These are phyloP conservation scores for Schizochytrium sp. DNA, from an alignment of 108 stramenopile species.

Conservation along the genomic window DNA sequence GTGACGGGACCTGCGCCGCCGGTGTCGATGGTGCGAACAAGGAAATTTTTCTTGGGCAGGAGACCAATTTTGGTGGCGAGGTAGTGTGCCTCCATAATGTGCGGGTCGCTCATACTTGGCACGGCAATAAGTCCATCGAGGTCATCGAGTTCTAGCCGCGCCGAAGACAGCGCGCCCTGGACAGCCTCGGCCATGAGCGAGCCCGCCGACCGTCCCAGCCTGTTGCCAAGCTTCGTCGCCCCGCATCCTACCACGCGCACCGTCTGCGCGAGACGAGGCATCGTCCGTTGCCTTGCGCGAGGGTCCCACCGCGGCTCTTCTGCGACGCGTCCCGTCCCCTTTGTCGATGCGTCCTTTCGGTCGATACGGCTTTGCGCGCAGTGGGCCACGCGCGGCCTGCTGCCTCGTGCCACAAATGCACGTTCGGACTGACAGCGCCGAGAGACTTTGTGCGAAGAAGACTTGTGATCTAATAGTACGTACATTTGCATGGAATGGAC, in stretches of 20 bases:
- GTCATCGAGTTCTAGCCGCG: conserved; percentile 23
- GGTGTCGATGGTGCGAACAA: conserved; percentile 34
- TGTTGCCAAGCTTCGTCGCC: background rate
- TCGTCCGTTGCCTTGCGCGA: background rate
- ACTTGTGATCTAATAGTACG: no score
- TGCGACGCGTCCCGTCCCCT: no score
- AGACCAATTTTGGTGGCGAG: conserved; percentile 37
- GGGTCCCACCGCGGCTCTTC: no score
- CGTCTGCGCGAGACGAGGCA: conserved; percentile 1
- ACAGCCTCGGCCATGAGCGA: conserved; percentile 36
- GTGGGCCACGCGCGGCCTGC: no score
- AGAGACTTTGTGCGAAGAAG: no score
- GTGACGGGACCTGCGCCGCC: conserved; percentile 45
- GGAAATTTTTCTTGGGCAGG: conserved; percentile 11
- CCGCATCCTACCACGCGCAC: background rate
- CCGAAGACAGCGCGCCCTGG: conserved; percentile 11
- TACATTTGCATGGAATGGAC: no score
- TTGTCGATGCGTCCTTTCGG: no score
- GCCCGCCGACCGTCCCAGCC: background rate
- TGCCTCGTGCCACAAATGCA: no score
- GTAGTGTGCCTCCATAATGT: conserved; percentile 48
- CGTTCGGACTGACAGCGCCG: no score
- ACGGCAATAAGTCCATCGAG: conserved; percentile 42
- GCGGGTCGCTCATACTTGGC: conserved; percentile 31
- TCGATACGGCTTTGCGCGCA: no score